These are phyloP conservation scores for Triticum turgidum DNA, from an alignment of 176 grass and related monocot species.

Conservation along the genomic window DNA sequence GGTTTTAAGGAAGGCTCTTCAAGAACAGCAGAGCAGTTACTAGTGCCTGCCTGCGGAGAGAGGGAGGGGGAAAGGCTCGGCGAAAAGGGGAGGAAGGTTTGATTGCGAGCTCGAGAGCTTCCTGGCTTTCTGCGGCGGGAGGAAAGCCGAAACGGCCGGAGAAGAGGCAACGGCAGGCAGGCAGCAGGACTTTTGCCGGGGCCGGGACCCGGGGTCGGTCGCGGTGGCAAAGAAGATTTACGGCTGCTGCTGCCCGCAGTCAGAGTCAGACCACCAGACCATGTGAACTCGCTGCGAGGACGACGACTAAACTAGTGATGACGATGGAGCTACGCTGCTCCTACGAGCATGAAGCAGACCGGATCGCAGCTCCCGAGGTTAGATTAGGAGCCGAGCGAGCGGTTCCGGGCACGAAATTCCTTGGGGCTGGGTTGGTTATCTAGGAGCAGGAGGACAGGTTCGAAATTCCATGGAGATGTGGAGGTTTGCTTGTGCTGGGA, in stretches of 20 bases:
- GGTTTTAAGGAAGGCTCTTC: slow-evolving; percentile 17
- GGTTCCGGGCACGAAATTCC: slow-evolving; percentile 5
- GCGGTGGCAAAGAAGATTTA: not conserved
- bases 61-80: not conserved
- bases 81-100: not conserved
- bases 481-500: not conserved
- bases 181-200: slow-evolving; percentile 3
- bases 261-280: not conserved
- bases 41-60: not conserved
- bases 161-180: not conserved
- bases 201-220: not conserved
- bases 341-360: not conserved
- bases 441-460: not conserved
- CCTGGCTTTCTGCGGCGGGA: not conserved
- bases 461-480: slow-evolving; percentile 21
- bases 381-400: not conserved
- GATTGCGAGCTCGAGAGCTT: slow-evolving; percentile 9
- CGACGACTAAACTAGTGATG: not conserved
- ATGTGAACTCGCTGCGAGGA: not conserved
- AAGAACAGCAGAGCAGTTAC: slow-evolving; percentile 27
- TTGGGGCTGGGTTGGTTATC: not conserved
- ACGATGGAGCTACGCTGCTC: not conserved
- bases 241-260: not conserved
- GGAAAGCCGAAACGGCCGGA: slow-evolving; percentile 6
- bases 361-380: not conserved